Evolutionary conservation across 345 rosid species (phyloP).

Genomic region (Pelargonium nanum): DNA sequence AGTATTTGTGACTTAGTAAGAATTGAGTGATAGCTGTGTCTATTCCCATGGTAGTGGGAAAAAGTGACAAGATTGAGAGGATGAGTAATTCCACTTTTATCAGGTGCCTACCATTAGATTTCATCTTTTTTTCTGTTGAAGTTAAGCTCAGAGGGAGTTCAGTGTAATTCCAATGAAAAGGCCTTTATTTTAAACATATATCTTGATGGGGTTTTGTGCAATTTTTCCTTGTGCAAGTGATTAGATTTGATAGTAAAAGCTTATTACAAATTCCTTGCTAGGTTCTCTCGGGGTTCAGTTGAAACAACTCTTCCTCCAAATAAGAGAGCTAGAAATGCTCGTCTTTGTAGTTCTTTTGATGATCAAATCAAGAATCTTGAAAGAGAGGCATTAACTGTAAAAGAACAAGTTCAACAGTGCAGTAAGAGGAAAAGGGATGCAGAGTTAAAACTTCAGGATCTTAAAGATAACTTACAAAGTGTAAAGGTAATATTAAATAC

Average conservation of each 20-base stretch:
- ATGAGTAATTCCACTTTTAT: background rate
- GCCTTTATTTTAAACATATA: background rate
- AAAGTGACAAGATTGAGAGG: background rate
- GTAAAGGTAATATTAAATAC: slow-evolving; percentile 40
- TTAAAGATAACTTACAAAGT: slow-evolving; percentile 26
- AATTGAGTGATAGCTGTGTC: background rate
- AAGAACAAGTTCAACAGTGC: slow-evolving; percentile 34
- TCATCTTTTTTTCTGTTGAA: background rate
- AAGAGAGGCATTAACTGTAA: slow-evolving; percentile 23
- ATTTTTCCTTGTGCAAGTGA: background rate
- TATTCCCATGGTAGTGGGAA: background rate
- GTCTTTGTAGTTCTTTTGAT: slow-evolving; percentile 80
- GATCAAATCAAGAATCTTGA: slow-evolving; percentile 60
- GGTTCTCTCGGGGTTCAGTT: slow-evolving; percentile 82
- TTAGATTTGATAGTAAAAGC: background rate
- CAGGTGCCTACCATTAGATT: background rate
- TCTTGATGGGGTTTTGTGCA: background rate
- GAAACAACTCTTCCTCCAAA: slow-evolving; percentile 75
- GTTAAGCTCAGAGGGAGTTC: background rate
- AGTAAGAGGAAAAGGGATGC: slow-evolving; percentile 48
- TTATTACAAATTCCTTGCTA: slow-evolving; percentile 18
- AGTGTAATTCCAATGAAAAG: background rate
- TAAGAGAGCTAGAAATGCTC: slow-evolving; percentile 37
- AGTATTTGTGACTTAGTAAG: background rate
- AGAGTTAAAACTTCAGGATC: slow-evolving; percentile 36